Evolutionary conservation across 768 basidiomycete species (phyloP).

Genomic region (Hericium erinaceus): DNA sequence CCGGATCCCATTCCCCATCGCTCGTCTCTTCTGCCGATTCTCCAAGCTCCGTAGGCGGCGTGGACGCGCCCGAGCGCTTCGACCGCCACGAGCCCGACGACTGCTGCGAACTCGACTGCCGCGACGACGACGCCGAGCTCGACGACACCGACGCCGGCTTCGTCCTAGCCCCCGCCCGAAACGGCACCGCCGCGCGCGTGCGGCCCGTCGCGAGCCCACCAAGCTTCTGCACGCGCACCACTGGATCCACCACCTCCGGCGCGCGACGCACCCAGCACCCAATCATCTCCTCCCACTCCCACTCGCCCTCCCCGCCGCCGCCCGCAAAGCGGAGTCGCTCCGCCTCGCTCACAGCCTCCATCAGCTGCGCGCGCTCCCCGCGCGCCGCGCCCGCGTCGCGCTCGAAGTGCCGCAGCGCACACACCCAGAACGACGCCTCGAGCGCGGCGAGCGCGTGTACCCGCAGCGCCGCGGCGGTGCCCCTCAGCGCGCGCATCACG

Average conservation of each 20-base stretch:
- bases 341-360: not conserved
- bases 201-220: not conserved
- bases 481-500: not conserved
- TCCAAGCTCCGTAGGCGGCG: too few species aligned
- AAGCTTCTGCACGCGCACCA: not conserved
- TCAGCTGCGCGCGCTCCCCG: not conserved
- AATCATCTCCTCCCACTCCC: constrained; percentile 3
- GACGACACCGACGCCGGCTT: not conserved
- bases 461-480: not conserved
- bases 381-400: not conserved
- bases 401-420: constrained; percentile 2
- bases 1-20: not conserved
- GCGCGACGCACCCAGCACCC: not conserved
- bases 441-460: not conserved
- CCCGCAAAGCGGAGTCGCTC: not conserved
- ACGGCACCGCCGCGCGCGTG: not conserved
- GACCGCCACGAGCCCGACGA: too few species aligned
- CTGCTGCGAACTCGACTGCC: too few species aligned
- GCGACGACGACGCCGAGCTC: not conserved
- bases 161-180: not conserved
- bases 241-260: not conserved
- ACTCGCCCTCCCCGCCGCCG: not conserved
- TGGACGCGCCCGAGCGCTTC: too few species aligned
- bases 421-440: not conserved
- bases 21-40: not conserved